These are phyloP conservation scores for Fusarium tricinctum DNA, from an alignment of 2,329 filamentous ascomycete genomes.

Conservation along the genomic window DNA sequence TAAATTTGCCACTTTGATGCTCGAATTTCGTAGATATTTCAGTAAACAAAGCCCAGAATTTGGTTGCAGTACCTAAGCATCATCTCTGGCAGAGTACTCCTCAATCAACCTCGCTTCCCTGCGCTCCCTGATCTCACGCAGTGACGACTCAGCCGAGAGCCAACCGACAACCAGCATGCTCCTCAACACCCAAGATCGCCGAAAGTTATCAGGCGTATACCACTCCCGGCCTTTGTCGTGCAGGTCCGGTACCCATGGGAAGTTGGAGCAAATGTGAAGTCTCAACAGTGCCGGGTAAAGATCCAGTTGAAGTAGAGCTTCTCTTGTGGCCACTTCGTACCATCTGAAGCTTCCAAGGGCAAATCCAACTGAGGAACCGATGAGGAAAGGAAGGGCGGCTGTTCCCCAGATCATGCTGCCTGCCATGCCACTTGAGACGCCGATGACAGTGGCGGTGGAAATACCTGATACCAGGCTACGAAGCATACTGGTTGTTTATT, in stretches of 20 bases:
- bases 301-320: constrained; percentile 11
- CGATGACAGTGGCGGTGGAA: constrained; percentile 8
- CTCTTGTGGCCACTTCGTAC: constrained; percentile 13
- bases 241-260: constrained; percentile 1
- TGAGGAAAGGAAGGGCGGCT: background rate
- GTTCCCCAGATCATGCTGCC: constrained; percentile 25
- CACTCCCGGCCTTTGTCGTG: background rate
- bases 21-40: background rate
- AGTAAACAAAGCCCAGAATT: too few species aligned
- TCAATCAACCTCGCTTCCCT: constrained; percentile 2
- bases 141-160: constrained; percentile 11
- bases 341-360: constrained; percentile 11
- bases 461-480: constrained; percentile 9
- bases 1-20: too few species aligned
- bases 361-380: constrained; percentile 10
- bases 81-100: constrained; percentile 2
- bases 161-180: constrained; percentile 22
- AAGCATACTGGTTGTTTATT: background rate
- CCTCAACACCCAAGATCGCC: constrained; percentile 1
- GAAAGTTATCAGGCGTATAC: constrained; percentile 8
- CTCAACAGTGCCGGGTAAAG: constrained; percentile 1
- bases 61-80: background rate
- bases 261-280: constrained; percentile 12
- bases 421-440: constrained; percentile 6
- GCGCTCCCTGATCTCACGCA: constrained; percentile 8